phyloP scores from a whole-genome alignment of 2,329 filamentous ascomycete species.

The Blumeria graminis region DNA sequence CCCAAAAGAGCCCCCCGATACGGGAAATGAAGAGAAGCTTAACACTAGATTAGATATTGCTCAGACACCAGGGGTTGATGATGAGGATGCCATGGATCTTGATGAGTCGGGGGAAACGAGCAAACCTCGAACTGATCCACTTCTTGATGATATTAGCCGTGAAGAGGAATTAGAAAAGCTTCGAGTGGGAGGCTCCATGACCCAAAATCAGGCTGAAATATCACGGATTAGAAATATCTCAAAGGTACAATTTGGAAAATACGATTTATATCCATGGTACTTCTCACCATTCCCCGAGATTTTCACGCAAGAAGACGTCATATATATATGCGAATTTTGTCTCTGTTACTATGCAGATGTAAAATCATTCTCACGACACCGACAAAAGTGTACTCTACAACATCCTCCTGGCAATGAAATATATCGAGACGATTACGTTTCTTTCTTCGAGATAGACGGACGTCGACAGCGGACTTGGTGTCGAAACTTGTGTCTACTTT shows the following conservation, averaged over 20 bases:
- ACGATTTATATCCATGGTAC: conserved; percentile 92
- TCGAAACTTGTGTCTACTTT: conserved; percentile 79
- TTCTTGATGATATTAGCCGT: conserved; percentile 32
- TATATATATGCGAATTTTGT: conserved; percentile 96
- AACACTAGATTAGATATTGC: conserved; percentile 11
- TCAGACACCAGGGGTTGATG: conserved; percentile 13
- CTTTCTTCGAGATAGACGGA: conserved; percentile 94
- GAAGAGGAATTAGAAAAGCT: conserved; percentile 94
- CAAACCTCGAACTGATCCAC: conserved; percentile 14
- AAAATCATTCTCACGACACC: conserved; percentile 64
- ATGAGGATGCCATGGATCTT: conserved; percentile 23
- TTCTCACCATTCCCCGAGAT: conserved; percentile 89
- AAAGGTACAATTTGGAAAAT: conserved; percentile 78
- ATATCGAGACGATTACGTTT: conserved; percentile 80
- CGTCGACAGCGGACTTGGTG: conserved; percentile 88
- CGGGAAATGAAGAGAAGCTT: conserved; percentile 11
- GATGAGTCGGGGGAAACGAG: conserved; percentile 23
- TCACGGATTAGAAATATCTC: conserved; percentile 87
- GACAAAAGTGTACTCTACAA: conserved; percentile 68
- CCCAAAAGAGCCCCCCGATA: conserved; percentile 11
- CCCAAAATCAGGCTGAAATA: conserved; percentile 91
- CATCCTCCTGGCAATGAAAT: conserved; percentile 97
- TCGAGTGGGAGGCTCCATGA: conserved; percentile 89
- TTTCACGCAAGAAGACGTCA: conserved; percentile 69
- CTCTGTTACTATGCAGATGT: conserved; percentile 70